These are phyloP conservation scores for Aethionema arabicum DNA, from an alignment of 345 rosid genomes.

Conservation along the genomic window DNA sequence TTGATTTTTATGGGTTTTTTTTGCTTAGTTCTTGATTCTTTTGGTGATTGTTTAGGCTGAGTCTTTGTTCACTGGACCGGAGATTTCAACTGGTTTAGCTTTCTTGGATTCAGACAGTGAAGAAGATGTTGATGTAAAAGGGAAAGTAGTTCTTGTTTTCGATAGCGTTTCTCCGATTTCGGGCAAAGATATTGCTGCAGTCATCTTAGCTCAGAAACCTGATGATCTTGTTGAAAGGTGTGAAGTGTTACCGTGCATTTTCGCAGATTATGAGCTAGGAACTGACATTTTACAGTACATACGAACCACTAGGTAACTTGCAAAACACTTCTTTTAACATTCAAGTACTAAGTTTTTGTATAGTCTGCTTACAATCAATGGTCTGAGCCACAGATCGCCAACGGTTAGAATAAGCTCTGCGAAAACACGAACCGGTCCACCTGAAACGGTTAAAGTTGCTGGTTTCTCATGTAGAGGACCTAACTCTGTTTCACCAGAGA, in stretches of 20 bases:
- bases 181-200: conserved; percentile 29
- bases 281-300: conserved; percentile 37
- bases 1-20: background rate
- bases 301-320: conserved; percentile 33
- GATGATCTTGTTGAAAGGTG: conserved; percentile 14
- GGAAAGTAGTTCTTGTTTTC: conserved; percentile 28
- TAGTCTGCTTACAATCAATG: conserved; percentile 9
- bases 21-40: background rate
- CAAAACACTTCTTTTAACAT: too few relatives aligned
- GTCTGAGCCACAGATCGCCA: conserved; percentile 38
- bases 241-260: conserved; percentile 17
- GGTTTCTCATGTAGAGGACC: conserved; percentile 52
- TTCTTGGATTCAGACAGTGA: background rate
- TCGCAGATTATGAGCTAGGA: conserved; percentile 34
- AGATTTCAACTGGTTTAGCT: conserved; percentile 25
- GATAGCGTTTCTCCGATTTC: background rate
- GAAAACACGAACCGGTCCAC: conserved; percentile 35
- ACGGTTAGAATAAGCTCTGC: conserved; percentile 38
- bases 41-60: conserved; percentile 40
- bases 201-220: conserved; percentile 31
- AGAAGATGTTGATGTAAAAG: conserved; percentile 13
- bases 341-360: conserved; percentile 22
- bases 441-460: conserved; percentile 37
- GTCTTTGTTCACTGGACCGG: conserved; percentile 30
- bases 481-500: conserved; percentile 50